Conservation (phyloP, 2,329 filamentous ascomycete species). For the Teratosphaeriaceae sp. region DNA sequence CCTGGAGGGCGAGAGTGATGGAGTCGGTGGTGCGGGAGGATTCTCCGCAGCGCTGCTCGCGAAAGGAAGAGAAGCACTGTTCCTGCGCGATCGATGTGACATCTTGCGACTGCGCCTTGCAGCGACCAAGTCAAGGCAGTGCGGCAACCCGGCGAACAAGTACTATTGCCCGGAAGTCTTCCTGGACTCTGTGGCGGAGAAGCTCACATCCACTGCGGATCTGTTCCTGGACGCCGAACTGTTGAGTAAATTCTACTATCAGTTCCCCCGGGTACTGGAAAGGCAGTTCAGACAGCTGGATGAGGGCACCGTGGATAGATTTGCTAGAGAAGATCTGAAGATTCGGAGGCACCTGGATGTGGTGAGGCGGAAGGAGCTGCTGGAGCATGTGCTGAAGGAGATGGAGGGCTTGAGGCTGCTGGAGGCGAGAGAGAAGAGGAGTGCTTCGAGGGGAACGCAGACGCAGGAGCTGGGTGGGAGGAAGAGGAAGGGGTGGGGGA, state of each 20-base stretch:
- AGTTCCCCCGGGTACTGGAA: conserved; percentile 88
- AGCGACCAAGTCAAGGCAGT: conserved; percentile 87
- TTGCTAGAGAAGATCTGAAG: conserved; percentile 89
- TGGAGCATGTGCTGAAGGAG: conserved; percentile 90
- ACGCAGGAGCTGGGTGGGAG: conserved; percentile 18
- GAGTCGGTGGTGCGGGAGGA: conserved; percentile 75
- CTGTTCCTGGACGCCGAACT: conserved; percentile 97
- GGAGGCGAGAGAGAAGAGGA: conserved; percentile 64
- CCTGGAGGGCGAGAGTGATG: conserved; percentile 63
- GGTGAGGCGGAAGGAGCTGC: conserved; percentile 81
- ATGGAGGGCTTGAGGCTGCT: conserved; percentile 86
- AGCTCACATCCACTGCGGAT: conserved; percentile 89
- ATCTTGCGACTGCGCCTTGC: conserved; percentile 85
- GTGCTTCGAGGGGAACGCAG: conserved; percentile 32
- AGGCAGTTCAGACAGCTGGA: conserved; percentile 64
- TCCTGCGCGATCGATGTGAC: conserved; percentile 84
- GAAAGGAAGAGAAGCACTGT: conserved; percentile 81
- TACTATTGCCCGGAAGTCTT: conserved; percentile 97
- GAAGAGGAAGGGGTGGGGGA: conserved; percentile 27
- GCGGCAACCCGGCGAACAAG: conserved; percentile 75
- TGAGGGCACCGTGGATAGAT: conserved; percentile 75
- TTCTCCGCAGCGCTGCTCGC: conserved; percentile 79
- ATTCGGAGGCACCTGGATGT: conserved; percentile 85
- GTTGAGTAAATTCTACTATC: conserved; percentile 94
- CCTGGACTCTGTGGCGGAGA: conserved; percentile 92